Conservation (phyloP, 2,329 filamentous ascomycete genomes). For the Paraphoma chrysanthemicola region DNA sequence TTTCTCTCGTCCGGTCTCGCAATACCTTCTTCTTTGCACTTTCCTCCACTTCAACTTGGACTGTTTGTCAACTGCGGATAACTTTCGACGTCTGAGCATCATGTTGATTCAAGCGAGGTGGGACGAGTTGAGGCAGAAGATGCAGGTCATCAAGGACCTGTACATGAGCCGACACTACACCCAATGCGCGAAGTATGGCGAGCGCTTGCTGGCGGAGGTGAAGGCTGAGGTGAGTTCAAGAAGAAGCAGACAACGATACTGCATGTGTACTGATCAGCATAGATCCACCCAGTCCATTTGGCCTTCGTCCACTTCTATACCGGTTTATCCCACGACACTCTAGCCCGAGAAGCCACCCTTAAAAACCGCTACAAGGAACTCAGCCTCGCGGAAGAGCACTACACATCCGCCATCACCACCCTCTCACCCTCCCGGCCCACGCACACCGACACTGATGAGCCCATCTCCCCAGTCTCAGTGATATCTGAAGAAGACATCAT, state of each 20-base stretch:
- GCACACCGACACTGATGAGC: conserved; percentile 18
- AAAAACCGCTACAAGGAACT: conserved; percentile 39
- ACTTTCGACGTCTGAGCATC: conserved; percentile 3
- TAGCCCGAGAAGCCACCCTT: conserved; percentile 43
- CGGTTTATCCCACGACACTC: conserved; percentile 46
- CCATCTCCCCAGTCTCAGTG: conserved; percentile 20
- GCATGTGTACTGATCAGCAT: neutral
- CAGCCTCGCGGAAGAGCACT: conserved; percentile 44
- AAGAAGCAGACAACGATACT: neutral
- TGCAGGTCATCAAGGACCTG: conserved; percentile 38
- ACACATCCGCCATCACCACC: conserved; percentile 36
- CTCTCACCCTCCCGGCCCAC: conserved; percentile 15
- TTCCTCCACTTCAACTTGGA: conserved; percentile 11
- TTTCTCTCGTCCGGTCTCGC: conserved; percentile 7
- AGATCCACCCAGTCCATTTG: conserved; percentile 45
- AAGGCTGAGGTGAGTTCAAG: conserved; percentile 26
- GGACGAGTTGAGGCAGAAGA: conserved; percentile 28
- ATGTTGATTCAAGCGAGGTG: conserved; percentile 27
- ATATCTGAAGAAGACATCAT: conserved; percentile 8
- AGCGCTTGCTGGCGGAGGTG: conserved; percentile 29
- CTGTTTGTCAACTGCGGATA: conserved; percentile 3
- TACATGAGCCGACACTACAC: conserved; percentile 44
- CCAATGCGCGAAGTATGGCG: conserved; percentile 41
- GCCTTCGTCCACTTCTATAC: conserved; percentile 48
- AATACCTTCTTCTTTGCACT: conserved; percentile 2